Conservation (phyloP, 108 stramenopile genomes). For the Skeletonema menzelii region DNA sequence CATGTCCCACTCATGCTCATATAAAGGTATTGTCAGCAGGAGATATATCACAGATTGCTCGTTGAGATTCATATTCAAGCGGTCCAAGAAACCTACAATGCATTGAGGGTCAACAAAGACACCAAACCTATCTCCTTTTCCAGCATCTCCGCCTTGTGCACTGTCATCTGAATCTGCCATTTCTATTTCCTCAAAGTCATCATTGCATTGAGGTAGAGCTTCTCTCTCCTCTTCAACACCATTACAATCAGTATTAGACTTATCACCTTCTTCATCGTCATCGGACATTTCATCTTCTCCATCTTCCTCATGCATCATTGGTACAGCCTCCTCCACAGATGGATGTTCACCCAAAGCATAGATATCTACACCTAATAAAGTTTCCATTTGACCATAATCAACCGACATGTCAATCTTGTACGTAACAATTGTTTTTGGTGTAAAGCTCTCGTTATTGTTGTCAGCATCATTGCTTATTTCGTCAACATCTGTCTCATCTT, state of each 20-base stretch:
- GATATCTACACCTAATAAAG: conserved; percentile 54
- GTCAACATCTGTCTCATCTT: conserved; percentile 22
- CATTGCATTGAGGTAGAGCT: not conserved
- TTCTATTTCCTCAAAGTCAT: conserved; percentile 15
- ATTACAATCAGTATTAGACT: not conserved
- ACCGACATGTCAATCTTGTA: conserved; percentile 68
- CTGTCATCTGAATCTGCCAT: conserved; percentile 7
- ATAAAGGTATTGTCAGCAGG: conserved; percentile 84
- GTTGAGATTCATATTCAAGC: conserved; percentile 39
- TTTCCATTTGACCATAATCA: conserved; percentile 57
- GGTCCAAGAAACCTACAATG: conserved; percentile 47
- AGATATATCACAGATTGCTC: conserved; percentile 65
- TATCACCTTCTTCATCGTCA: conserved; percentile 20
- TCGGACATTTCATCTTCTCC: conserved; percentile 27
- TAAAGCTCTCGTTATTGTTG: conserved; percentile 3
- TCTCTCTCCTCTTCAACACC: not conserved
- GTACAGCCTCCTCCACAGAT: conserved; percentile 52
- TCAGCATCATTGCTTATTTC: not conserved
- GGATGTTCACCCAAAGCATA: conserved; percentile 55
- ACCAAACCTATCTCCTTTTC: conserved; percentile 54
- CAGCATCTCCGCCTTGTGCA: not conserved
- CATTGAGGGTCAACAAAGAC: conserved; percentile 75
- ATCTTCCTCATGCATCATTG: conserved; percentile 48
- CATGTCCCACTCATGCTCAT: conserved; percentile 85
- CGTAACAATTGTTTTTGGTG: conserved; percentile 47